Percentiles rank a stretch among this genome's conserved stretches.
phyloP scores from a whole-genome alignment of 352 stramenopile genomes.

The Pythium utonaiense region DNA sequence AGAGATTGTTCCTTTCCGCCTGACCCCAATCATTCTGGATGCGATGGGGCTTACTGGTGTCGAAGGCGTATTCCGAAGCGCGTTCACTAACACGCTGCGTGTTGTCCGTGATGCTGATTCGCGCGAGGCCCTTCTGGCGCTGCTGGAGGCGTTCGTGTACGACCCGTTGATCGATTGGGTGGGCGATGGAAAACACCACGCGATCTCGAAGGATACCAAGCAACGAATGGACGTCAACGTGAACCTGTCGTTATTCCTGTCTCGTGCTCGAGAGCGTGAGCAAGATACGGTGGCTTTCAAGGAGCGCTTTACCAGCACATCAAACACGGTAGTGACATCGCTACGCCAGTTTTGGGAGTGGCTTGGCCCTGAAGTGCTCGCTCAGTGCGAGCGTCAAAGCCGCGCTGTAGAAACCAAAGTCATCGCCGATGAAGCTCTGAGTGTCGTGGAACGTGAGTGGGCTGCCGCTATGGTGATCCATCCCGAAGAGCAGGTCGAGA shows the following conservation, averaged over 20 bases:
- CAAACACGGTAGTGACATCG: background rate
- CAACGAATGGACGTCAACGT: conserved; percentile 79
- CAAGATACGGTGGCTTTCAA: conserved; percentile 57
- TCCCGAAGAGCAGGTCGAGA: background rate
- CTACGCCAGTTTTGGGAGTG: background rate
- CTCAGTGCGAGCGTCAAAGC: background rate
- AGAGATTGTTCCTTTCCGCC: conserved; percentile 88
- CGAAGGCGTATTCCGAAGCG: conserved; percentile 65
- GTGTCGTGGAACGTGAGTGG: conserved; percentile 6
- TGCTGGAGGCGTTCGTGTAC: conserved; percentile 87
- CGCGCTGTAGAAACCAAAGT: conserved; percentile 5
- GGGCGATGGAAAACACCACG: conserved; percentile 8
- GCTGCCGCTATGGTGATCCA: background rate
- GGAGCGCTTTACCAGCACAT: conserved; percentile 28
- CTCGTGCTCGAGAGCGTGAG: conserved; percentile 67
- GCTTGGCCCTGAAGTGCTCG: background rate
- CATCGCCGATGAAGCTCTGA: background rate
- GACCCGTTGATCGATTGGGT: conserved; percentile 81
- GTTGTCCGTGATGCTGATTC: conserved; percentile 58
- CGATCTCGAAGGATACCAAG: conserved; percentile 28
- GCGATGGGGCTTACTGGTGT: conserved; percentile 71
- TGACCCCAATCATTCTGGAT: conserved; percentile 82
- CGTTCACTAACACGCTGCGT: conserved; percentile 71
- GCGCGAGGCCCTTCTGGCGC: conserved; percentile 62
- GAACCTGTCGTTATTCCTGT: conserved; percentile 84